Evolutionary conservation across 164 flowering plant genomes (phyloP).

Genomic region (Stephania japonica): DNA sequence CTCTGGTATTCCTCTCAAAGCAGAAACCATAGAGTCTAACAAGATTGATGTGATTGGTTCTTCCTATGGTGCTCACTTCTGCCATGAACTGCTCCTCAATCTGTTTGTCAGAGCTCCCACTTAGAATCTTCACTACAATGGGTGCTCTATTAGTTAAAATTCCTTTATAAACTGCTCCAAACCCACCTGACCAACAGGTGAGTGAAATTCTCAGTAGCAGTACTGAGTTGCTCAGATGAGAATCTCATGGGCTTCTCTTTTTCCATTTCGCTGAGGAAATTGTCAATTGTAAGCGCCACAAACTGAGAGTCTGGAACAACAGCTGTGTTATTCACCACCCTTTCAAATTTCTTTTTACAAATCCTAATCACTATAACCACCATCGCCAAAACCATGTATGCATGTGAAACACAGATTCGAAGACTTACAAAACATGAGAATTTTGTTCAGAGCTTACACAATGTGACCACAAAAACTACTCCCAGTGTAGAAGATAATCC

Average conservation of each 20-base stretch:
- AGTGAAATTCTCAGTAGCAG: conserved; percentile 13
- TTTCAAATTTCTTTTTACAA: too few species aligned
- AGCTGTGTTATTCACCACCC: too few species aligned
- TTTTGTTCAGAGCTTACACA: too few species aligned
- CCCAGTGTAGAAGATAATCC: too few species aligned
- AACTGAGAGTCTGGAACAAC: background rate
- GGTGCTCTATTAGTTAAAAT: conserved; percentile 10
- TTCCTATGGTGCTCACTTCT: conserved; percentile 28
- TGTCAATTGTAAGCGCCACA: background rate
- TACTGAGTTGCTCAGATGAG: conserved; percentile 16
- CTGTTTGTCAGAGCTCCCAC: conserved; percentile 7
- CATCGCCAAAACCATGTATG: too few species aligned
- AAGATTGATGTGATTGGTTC: conserved; percentile 25
- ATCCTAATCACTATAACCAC: too few species aligned
- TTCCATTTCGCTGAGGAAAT: conserved; percentile 7
- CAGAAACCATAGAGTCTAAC: conserved; percentile 27
- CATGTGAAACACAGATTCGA: too few species aligned
- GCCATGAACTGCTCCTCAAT: conserved; percentile 26
- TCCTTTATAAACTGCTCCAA: conserved; percentile 27
- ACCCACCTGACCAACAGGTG: conserved; percentile 23
- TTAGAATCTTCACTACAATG: conserved; percentile 27
- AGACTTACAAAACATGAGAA: too few species aligned
- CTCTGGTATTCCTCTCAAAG: conserved; percentile 7
- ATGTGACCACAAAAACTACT: too few species aligned
- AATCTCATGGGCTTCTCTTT: conserved; percentile 25